Conservation (phyloP, 202 grass and related monocot species). For the Carex sylvatica region DNA sequence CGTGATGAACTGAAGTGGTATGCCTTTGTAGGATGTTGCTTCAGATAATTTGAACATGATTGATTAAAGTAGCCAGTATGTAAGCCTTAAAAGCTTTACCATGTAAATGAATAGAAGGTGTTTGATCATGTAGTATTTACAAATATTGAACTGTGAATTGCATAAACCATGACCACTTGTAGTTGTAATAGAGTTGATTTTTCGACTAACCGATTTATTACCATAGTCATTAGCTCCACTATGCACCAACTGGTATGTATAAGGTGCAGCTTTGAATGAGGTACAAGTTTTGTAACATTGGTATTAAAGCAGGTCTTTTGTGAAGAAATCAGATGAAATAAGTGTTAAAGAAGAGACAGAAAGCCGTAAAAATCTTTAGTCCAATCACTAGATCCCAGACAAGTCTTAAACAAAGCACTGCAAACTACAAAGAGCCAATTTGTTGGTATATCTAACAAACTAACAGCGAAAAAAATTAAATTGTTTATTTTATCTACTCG, state of each 20-base stretch:
- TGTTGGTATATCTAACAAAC: not conserved
- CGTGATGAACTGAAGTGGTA: conserved; percentile 23
- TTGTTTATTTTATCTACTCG: not conserved
- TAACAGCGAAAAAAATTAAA: not conserved
- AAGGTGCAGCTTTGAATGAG: not conserved
- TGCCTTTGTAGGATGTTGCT: not conserved
- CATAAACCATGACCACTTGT: not conserved
- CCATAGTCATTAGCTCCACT: not conserved
- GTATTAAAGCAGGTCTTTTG: not conserved
- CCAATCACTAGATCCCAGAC: not conserved
- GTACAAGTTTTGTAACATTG: not conserved
- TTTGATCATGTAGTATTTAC: not conserved
- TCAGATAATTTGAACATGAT: not conserved
- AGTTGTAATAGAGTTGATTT: not conserved
- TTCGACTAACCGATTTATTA: not conserved
- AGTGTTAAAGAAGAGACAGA: not conserved
- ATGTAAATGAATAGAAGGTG: not conserved
- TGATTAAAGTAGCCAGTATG: not conserved
- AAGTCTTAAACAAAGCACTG: not conserved
- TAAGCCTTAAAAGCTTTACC: not conserved
- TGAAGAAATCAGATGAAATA: not conserved
- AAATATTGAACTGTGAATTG: not conserved
- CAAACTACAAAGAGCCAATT: not conserved
- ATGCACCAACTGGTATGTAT: not conserved
- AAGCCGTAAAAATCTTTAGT: not conserved